Percentiles rank a stretch among this genome's conserved stretches.
These are phyloP conservation scores for Mikania micrantha DNA, from an alignment of 129 eudicot species.

Conservation along the genomic window DNA sequence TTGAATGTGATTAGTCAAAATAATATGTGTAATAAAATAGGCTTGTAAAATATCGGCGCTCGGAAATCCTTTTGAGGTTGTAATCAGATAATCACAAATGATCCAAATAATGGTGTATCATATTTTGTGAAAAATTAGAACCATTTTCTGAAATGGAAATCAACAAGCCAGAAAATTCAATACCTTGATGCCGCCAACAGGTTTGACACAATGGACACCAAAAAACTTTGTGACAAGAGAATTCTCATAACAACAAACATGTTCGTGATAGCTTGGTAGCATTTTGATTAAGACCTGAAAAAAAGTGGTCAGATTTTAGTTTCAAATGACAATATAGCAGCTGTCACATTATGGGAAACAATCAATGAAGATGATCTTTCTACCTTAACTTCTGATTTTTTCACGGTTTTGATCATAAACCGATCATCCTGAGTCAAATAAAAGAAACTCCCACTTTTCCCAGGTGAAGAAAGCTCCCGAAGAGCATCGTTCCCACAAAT, in stretches of 20 bases:
- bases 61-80: too few species aligned
- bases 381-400: slow-evolving; percentile 99
- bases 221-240: slow-evolving; percentile 80
- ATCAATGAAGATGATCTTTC: neutral
- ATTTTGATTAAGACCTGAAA: slow-evolving; percentile 81
- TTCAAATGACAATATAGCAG: neutral
- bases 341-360: neutral
- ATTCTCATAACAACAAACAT: slow-evolving; percentile 70
- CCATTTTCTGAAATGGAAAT: neutral
- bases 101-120: too few species aligned
- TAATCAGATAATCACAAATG: too few species aligned
- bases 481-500: neutral
- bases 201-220: neutral
- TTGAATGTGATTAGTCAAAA: neutral
- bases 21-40: neutral
- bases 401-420: slow-evolving; percentile 93
- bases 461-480: neutral
- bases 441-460: neutral
- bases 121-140: too few species aligned
- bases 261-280: slow-evolving; percentile 90
- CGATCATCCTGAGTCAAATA: slow-evolving; percentile 71
- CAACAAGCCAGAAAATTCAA: neutral
- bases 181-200: neutral
- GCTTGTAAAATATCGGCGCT: neutral
- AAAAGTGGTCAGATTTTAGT: slow-evolving; percentile 8